Evolutionary conservation across 1,139 yeast species (phyloP), one percentile per base, ranked within the genome.

Genomic region (Oligophagozyma castellii): DNA sequence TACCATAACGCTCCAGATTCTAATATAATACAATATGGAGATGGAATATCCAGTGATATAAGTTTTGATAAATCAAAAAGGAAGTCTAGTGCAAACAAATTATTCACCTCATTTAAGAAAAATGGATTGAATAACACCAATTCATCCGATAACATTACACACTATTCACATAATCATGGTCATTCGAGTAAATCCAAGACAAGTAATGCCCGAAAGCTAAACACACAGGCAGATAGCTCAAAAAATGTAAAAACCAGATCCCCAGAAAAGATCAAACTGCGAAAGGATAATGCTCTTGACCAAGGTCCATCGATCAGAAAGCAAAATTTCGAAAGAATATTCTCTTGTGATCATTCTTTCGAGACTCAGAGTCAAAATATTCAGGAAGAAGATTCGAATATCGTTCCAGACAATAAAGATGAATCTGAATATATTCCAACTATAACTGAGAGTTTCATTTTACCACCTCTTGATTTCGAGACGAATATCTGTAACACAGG

Each of bases 271-370:
- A 16, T 31, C 11, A 12, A 20, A 16, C 23, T 26, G 11, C 28
- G 24, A 16, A 18, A 29, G n/a, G 24, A 22, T 13, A 29, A 26
- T 12, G 29, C 32, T 3, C 13, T 29, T 4, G 19, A 29, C 14
- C 8, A 18, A 18, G 10, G 7, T 7, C 20, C 20, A 10, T 10
- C 7, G 10, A 18, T 6, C 8, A 11, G 14, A 16, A 24, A 24
- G 5, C 12, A 16, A 15, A 15, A 13, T n/a, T 12, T 14, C 10
- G 22, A 24, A 6, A 14, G 18, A 14, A 24, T 24, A 12, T 14
- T 12, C 20, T 18, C 20, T 18, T 7, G 7, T 18, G 10, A 10
- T 10, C 20, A 18, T 7, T 18, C 20, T 18, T 18, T 10, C 8
- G 20, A 18, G 10, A 7, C 10, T 18, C 20, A 18, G 10, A n/a